phyloP scores from a whole-genome alignment of 352 stramenopile species.

The Phytophthora pistaciae region DNA sequence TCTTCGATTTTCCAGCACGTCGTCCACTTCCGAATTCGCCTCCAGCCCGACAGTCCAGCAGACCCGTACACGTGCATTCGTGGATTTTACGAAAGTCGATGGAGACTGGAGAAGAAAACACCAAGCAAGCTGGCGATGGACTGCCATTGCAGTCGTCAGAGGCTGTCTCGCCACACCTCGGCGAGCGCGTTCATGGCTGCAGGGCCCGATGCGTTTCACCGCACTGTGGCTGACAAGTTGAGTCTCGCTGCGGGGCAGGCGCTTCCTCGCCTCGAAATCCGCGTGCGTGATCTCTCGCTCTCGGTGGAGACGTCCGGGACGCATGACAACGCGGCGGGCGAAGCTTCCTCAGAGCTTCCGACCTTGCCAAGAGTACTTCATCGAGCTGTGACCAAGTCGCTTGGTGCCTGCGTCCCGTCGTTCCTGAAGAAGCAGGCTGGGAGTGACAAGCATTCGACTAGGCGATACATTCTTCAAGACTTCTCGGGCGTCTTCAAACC shows the following conservation, averaged over 20 bases:
- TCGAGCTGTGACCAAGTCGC: constrained; percentile 17
- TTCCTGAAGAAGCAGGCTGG: constrained; percentile 8
- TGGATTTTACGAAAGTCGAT: constrained; percentile 15
- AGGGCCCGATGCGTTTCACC: constrained; percentile 47
- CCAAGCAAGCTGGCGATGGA: constrained; percentile 2
- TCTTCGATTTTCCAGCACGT: constrained; percentile 23
- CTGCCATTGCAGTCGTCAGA: constrained; percentile 2
- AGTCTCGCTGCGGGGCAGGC: constrained; percentile 32
- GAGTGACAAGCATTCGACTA: constrained; percentile 1
- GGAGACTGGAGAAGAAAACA: constrained; percentile 12
- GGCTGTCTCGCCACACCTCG: constrained; percentile 14
- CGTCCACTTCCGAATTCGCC: constrained; percentile 31
- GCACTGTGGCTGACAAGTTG: constrained; percentile 38
- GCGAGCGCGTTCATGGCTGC: constrained; percentile 33
- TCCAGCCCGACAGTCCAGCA: constrained; percentile 4
- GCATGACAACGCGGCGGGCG: constrained; percentile 7
- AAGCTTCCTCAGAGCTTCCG: constrained; percentile 33
- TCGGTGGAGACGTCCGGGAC: constrained; percentile 22
- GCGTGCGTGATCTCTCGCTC: constrained; percentile 45
- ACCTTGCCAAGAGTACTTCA: constrained; percentile 38
- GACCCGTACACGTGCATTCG: background rate
- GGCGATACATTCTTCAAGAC: constrained; percentile 46
- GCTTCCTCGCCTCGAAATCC: constrained; percentile 55
- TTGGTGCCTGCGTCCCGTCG: constrained; percentile 5
- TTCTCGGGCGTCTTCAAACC: constrained; percentile 55